Conservation (phyloP, 2,329 filamentous ascomycete genomes). For the Neonectria neomacrospora region DNA sequence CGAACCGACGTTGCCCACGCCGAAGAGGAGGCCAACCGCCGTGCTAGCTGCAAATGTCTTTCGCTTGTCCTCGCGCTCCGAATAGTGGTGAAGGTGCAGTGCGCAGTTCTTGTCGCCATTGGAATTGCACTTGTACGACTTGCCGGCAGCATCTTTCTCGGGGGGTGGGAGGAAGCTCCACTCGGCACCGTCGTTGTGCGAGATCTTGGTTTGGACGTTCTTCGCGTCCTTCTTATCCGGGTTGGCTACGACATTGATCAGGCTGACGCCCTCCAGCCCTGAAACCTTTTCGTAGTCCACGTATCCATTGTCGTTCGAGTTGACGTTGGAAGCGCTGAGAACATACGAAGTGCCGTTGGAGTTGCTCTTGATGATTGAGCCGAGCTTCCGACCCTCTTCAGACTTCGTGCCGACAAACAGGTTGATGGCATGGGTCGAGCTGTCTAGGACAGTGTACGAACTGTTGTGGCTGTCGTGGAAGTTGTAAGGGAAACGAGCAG, state of each 20-base stretch:
- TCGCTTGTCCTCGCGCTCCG: constrained; percentile 82
- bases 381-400: constrained; percentile 73
- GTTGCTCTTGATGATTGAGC: constrained; percentile 96
- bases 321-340: constrained; percentile 82
- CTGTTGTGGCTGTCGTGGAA: constrained; percentile 82
- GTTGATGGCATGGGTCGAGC: constrained; percentile 93
- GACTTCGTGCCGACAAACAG: constrained; percentile 87
- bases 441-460: constrained; percentile 93
- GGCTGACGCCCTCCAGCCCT: constrained; percentile 86
- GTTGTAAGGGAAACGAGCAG: constrained; percentile 86
- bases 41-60: constrained; percentile 90
- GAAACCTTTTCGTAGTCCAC: constrained; percentile 98
- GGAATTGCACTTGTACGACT: constrained; percentile 74
- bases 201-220: constrained; percentile 89
- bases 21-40: constrained; percentile 91
- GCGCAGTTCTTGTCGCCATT: constrained; percentile 76
- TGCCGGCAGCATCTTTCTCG: constrained; percentile 73
- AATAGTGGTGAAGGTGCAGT: constrained; percentile 94
- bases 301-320: constrained; percentile 79
- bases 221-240: constrained; percentile 81
- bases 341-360: constrained; percentile 98
- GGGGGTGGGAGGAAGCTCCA: constrained; percentile 86
- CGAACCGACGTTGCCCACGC: constrained; percentile 86
- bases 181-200: constrained; percentile 93
- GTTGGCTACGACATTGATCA: constrained; percentile 89